These are phyloP conservation scores for Mortierella claussenii DNA, from an alignment of 192 early-diverging fungal genomes.

Conservation along the genomic window DNA sequence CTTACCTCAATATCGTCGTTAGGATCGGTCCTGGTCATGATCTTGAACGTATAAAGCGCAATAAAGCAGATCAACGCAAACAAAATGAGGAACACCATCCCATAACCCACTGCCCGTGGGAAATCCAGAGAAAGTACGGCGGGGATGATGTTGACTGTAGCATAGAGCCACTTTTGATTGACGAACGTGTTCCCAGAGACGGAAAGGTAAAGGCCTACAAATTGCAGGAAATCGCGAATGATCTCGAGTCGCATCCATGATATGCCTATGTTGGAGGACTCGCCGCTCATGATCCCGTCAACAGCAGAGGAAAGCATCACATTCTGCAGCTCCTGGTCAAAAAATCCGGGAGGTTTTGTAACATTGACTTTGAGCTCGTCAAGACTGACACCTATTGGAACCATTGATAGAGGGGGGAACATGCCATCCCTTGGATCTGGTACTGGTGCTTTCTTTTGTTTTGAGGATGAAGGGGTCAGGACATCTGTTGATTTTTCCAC, in stretches of 20 bases:
- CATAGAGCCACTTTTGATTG: slow-evolving; percentile 38
- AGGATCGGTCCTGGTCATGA: slow-evolving; percentile 51
- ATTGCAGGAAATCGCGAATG: slow-evolving; percentile 56
- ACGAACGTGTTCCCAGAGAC: slow-evolving; percentile 44
- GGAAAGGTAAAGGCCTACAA: slow-evolving; percentile 40
- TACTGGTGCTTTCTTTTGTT: slow-evolving; percentile 18
- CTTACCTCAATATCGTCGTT: slow-evolving; percentile 54
- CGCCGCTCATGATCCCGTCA: slow-evolving; percentile 51
- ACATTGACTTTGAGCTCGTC: slow-evolving; percentile 52
- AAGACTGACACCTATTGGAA: slow-evolving; percentile 33
- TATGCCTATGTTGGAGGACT: slow-evolving; percentile 36
- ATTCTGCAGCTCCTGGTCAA: slow-evolving; percentile 51
- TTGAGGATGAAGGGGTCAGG: slow-evolving; percentile 1
- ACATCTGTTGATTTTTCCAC: not conserved
- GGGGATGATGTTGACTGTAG: slow-evolving; percentile 46
- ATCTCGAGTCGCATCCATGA: slow-evolving; percentile 53
- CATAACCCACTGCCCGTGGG: slow-evolving; percentile 45
- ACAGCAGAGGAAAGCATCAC: slow-evolving; percentile 39
- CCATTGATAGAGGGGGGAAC: slow-evolving; percentile 49
- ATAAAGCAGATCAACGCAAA: slow-evolving; percentile 40
- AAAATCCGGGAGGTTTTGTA: slow-evolving; percentile 40
- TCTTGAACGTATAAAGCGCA: slow-evolving; percentile 51
- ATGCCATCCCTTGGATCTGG: slow-evolving; percentile 34
- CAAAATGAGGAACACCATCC: slow-evolving; percentile 46
- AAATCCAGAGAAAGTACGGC: slow-evolving; percentile 51